phyloP scores from a whole-genome alignment of 805 yeast genomes.

The Metschnikowia vanudenii region DNA sequence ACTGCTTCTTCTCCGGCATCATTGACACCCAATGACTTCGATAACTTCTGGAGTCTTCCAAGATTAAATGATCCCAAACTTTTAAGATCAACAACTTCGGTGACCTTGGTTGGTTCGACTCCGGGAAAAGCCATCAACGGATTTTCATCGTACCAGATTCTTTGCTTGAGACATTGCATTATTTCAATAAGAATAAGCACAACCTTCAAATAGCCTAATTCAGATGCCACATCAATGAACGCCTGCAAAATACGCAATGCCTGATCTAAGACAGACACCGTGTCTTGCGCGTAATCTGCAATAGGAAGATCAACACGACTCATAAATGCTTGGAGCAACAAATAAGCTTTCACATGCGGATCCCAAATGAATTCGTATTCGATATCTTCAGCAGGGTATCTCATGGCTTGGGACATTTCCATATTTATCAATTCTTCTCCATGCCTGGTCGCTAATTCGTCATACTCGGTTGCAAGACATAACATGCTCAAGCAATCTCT shows the following conservation, averaged over 20 bases:
- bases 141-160: slow-evolving; percentile 80
- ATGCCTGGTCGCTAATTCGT: slow-evolving; percentile 86
- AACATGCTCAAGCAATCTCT: slow-evolving; percentile 61
- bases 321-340: slow-evolving; percentile 72
- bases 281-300: slow-evolving; percentile 93
- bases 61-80: slow-evolving; percentile 42
- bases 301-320: slow-evolving; percentile 77
- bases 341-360: slow-evolving; percentile 77
- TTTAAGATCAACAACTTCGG: slow-evolving; percentile 30
- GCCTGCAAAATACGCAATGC: slow-evolving; percentile 93
- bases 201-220: slow-evolving; percentile 66
- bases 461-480: slow-evolving; percentile 73
- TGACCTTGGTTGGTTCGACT: slow-evolving; percentile 10
- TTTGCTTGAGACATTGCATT: slow-evolving; percentile 88
- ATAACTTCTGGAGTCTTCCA: slow-evolving; percentile 34
- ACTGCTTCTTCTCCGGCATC: slow-evolving; percentile 14
- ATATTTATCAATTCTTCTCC: slow-evolving; percentile 77
- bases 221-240: slow-evolving; percentile 84
- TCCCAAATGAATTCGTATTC: slow-evolving; percentile 74
- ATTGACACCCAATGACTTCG: slow-evolving; percentile 39
- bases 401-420: slow-evolving; percentile 55
- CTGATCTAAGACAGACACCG: slow-evolving; percentile 90
- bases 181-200: slow-evolving; percentile 61
- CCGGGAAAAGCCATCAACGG: slow-evolving; percentile 61
- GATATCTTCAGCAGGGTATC: slow-evolving; percentile 56